Percentiles rank a stretch among this genome's conserved stretches.
Evolutionary conservation across 495 filamentous ascomycete genomes (phyloP).

Genomic region (Talaromyces ruber): DNA sequence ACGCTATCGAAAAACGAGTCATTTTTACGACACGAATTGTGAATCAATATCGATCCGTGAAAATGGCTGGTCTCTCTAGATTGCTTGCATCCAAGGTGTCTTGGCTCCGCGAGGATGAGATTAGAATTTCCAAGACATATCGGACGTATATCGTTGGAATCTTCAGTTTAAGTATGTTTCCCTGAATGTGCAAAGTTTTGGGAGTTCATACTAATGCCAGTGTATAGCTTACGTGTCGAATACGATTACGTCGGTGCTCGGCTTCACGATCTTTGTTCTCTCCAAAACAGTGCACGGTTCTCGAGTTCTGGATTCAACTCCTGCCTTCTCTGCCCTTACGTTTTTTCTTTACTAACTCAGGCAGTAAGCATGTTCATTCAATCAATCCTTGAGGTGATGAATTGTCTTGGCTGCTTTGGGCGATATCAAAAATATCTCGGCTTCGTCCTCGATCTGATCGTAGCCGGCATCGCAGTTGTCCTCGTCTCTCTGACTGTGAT

Average conservation of each 20-base stretch:
- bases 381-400: neutral
- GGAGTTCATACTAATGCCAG: too few species aligned
- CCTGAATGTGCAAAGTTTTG: too few species aligned
- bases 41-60: neutral
- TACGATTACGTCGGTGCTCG: neutral
- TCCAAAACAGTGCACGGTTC: neutral
- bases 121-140: neutral
- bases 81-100: neutral
- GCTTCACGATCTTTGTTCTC: neutral
- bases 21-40: neutral
- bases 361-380: neutral
- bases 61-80: neutral
- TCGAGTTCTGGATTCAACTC: neutral
- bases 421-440: neutral
- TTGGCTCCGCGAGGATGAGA: neutral
- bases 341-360: neutral
- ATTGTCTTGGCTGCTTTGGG: neutral
- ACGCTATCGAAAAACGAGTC: neutral
- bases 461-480: conserved; percentile 47
- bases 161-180: neutral
- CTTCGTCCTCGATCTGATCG: conserved; percentile 52
- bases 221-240: neutral
- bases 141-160: neutral
- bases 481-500: conserved; percentile 36
- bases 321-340: neutral